Base-by-base conservation (phyloP, 495 filamentous ascomycete genomes). In the Aspergillus homomorphus region DNA sequence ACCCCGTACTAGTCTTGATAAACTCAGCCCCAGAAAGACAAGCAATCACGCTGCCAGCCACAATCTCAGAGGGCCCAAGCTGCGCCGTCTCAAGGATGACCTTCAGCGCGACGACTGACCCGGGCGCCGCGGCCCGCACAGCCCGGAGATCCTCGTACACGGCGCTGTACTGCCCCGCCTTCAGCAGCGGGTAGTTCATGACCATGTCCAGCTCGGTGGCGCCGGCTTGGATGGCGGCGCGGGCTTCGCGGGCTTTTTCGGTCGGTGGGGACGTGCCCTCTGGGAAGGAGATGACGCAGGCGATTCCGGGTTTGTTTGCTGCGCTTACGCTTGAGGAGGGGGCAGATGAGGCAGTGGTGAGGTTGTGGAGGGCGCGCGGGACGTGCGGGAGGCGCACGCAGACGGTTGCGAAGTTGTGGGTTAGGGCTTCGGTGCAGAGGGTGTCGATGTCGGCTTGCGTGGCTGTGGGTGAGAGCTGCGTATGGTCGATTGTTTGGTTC, bases 1-100 rank as follows among this genome's bases (percentile, higher is more conserved):
- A 88, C 3, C 87, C 87, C 4, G 87, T 89, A 51, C 83, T 86
- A 12, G 87, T 89, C 72, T 90, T 89, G 48, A 90, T 80, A 54
- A 80, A 89, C 59, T 85, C 80, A 38, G 82, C 87, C 6, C 78
- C 80, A 23, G 87, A 86, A 52, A 81, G 74, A 20, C 81, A 80
- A 1, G 77, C 75, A 44, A 88, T 76, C n/a, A 79, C 70, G 26
- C 80, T 81, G 12, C 78, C 85, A 12, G 84, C 83, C 46, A 88
- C 77, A 58, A 88, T 79, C 66, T 87, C 73, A 15, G 78, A 66
- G 15, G 62, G 66, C 7, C 75, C 69, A 16, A 90, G 75, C 61
- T 84, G 77, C 1, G 80, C 80, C 7, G 85, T 86, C 67, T 90
- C 87, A 44, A 90, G 66, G 56, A 89, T 90, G 46, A 86, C 80